Conservation (phyloP, 148 eudicot genomes). For the Pouteria glomerata region DNA sequence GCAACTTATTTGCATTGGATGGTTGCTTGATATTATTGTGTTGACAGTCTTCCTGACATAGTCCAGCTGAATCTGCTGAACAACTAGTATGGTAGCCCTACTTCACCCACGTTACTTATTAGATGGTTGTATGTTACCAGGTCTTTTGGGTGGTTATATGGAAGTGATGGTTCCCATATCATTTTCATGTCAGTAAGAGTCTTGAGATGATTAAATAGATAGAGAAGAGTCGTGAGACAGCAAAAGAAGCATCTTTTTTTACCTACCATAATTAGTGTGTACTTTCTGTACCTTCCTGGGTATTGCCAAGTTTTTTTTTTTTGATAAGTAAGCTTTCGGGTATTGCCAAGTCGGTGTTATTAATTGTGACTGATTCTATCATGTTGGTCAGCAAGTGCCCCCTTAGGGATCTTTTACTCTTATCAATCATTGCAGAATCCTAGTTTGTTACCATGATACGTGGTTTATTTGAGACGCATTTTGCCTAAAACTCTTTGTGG, state of each 20-base stretch:
- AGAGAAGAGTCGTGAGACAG: not conserved
- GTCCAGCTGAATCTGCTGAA: not conserved
- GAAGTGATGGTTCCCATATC: not conserved
- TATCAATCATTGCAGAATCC: not conserved
- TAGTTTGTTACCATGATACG: not conserved
- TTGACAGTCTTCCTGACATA: not conserved
- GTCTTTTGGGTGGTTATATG: not conserved
- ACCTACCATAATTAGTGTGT: not conserved
- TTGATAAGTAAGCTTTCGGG: no score
- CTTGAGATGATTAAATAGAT: not conserved
- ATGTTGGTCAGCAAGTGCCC: no score
- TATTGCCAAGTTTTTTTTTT: not conserved
- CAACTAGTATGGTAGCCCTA: slow-evolving; percentile 1
- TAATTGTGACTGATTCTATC: no score
- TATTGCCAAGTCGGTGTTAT: no score
- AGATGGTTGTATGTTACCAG: not conserved
- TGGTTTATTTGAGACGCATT: no score
- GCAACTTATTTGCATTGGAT: no score
- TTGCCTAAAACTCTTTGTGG: no score
- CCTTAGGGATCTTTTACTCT: not conserved
- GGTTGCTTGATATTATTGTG: not conserved
- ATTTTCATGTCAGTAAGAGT: no score
- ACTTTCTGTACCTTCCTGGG: not conserved
- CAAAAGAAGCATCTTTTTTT: not conserved
- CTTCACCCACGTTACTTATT: not conserved